phyloP scores from a whole-genome alignment of 306 rosid genomes.

The Sicyos baderoa region DNA sequence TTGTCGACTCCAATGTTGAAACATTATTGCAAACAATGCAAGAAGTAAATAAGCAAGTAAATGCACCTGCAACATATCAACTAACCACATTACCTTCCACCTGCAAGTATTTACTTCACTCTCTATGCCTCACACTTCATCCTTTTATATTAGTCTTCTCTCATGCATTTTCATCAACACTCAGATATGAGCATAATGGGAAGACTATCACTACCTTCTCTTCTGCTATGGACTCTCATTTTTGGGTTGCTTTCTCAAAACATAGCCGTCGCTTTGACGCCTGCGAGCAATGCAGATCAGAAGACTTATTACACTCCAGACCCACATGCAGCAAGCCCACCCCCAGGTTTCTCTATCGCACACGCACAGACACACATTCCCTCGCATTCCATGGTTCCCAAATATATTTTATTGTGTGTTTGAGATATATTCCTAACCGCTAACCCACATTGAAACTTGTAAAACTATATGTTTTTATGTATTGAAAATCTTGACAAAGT shows the following conservation, averaged over 20 bases:
- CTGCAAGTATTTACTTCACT: conserved; percentile 64
- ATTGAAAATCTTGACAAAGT: conserved; percentile 1
- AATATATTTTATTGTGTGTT: background rate
- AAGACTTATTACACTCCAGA: conserved; percentile 57
- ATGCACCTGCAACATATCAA: conserved; percentile 63
- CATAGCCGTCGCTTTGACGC: conserved; percentile 41
- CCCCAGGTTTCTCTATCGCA: conserved; percentile 34
- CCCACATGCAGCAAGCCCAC: conserved; percentile 51
- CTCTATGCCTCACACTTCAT: conserved; percentile 20
- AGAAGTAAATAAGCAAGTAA: conserved; percentile 47
- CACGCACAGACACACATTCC: background rate
- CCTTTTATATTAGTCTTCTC: conserved; percentile 30
- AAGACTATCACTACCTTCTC: conserved; percentile 28
- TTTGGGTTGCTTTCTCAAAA: conserved; percentile 49
- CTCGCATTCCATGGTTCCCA: background rate
- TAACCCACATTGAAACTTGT: background rate
- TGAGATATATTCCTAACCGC: conserved; percentile 8
- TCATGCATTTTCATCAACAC: conserved; percentile 24
- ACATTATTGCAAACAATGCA: conserved; percentile 10
- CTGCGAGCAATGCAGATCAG: conserved; percentile 51
- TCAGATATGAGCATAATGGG: conserved; percentile 35
- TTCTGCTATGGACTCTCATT: conserved; percentile 36
- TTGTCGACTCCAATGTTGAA: conserved; percentile 28
- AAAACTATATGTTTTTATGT: background rate
- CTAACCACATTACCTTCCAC: conserved; percentile 61